phyloP scores from a whole-genome alignment of 371 early-diverging fungal genomes.

The Zychaea mexicana region DNA sequence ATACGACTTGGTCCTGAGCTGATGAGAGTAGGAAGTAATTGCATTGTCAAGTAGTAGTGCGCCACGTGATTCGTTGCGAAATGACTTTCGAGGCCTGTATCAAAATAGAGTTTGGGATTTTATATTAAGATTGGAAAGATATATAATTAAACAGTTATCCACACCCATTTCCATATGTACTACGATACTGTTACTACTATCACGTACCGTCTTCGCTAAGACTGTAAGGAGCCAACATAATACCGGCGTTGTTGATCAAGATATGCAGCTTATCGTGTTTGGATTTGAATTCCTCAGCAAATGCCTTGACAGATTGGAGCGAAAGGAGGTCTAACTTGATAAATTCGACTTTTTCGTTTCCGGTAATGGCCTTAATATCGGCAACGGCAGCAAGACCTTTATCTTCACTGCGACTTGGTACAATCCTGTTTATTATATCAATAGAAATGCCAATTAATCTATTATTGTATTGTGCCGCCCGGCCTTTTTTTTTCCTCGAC shows the following conservation, averaged over 20 bases:
- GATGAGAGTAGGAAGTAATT: constrained; percentile 66
- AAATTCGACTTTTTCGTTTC: constrained; percentile 53
- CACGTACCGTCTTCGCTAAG: constrained; percentile 64
- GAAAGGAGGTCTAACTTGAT: constrained; percentile 63
- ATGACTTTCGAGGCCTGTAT: constrained; percentile 30
- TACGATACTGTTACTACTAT: too few species aligned
- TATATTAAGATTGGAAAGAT: too few species aligned
- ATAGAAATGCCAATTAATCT: too few species aligned
- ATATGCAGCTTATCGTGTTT: constrained; percentile 56
- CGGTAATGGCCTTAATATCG: constrained; percentile 54
- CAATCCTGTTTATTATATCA: constrained; percentile 20
- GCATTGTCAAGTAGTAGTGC: constrained; percentile 66
- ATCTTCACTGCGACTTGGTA: constrained; percentile 61
- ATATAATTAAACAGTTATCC: not conserved
- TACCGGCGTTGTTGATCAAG: constrained; percentile 70
- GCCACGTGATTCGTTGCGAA: constrained; percentile 76
- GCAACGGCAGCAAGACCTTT: constrained; percentile 52
- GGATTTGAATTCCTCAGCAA: constrained; percentile 54
- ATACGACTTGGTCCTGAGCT: constrained; percentile 55
- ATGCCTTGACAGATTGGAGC: constrained; percentile 52
- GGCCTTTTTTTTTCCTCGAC: not conserved
- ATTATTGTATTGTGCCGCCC: too few species aligned
- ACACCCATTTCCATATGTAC: not conserved
- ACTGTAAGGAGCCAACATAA: constrained; percentile 70
- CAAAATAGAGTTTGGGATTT: too few species aligned